Percentiles rank a stretch among this genome's conserved stretches.
Conservation (phyloP, 2,329 filamentous ascomycete species). For the Westerdykella aurantiaca region DNA sequence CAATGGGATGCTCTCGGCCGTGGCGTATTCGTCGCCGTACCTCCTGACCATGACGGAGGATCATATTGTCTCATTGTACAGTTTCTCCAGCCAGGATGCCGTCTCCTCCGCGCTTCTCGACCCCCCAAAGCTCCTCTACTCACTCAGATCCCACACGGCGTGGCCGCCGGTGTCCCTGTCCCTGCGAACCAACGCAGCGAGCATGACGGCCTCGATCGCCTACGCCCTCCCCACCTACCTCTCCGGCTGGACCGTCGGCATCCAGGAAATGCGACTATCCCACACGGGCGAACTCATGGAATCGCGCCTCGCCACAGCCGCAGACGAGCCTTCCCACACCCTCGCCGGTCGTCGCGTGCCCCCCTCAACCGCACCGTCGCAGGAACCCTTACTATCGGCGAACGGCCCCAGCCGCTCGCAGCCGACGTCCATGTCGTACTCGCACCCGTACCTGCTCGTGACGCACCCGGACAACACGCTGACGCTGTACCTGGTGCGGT, state of each 20-base stretch:
- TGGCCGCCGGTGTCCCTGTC: constrained; percentile 76
- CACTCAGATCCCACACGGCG: constrained; percentile 73
- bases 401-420: constrained; percentile 23
- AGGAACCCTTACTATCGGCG: constrained; percentile 13
- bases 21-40: constrained; percentile 70
- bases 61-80: constrained; percentile 71
- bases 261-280: constrained; percentile 80
- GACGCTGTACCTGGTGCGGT: constrained; percentile 73
- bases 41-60: constrained; percentile 70
- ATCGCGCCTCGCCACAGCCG: constrained; percentile 48
- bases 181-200: constrained; percentile 59
- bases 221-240: constrained; percentile 74
- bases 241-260: constrained; percentile 79
- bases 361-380: constrained; percentile 23
- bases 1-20: constrained; percentile 60
- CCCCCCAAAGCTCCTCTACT: constrained; percentile 61
- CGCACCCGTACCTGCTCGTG: constrained; percentile 77
- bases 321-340: constrained; percentile 44
- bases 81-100: constrained; percentile 41
- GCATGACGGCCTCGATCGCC: constrained; percentile 74
- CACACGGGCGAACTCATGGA: constrained; percentile 44
- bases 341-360: constrained; percentile 22
- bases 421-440: constrained; percentile 49
- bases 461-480: constrained; percentile 85
- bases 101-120: constrained; percentile 13